Evolutionary conservation across 495 filamentous ascomycete species (phyloP).

Genomic region (Thozetella sp.): DNA sequence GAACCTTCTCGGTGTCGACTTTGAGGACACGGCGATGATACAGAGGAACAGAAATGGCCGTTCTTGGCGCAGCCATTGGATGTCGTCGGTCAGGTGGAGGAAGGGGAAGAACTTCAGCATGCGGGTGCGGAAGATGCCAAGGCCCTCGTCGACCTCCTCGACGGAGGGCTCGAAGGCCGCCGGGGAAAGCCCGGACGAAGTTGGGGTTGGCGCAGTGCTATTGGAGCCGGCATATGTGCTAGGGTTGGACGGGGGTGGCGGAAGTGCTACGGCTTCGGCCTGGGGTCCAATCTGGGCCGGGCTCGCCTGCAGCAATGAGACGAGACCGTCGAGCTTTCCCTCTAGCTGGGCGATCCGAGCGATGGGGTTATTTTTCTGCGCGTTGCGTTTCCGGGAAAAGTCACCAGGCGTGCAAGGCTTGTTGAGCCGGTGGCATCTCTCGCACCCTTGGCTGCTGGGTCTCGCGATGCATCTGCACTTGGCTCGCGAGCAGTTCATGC

Average conservation of each 20-base stretch:
- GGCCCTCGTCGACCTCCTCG: background rate
- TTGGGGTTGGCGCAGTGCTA: background rate
- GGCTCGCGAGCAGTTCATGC: background rate
- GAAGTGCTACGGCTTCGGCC: background rate
- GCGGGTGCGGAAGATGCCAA: background rate
- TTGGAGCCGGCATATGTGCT: background rate
- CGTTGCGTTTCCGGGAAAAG: background rate
- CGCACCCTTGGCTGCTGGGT: background rate
- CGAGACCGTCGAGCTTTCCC: background rate
- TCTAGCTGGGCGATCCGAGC: background rate
- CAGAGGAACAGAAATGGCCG: background rate
- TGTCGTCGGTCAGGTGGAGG: background rate
- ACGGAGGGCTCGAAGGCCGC: background rate
- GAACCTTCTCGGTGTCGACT: background rate
- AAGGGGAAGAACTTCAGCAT: background rate
- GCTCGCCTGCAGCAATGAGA: background rate
- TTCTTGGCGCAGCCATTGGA: background rate
- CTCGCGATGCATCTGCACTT: background rate
- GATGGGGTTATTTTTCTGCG: background rate
- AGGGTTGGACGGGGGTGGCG: background rate
- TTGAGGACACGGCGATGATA: background rate
- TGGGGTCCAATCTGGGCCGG: background rate
- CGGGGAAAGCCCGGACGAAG: background rate
- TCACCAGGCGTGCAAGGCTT: background rate
- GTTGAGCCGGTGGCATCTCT: background rate